phyloP scores from a whole-genome alignment of 2,329 filamentous ascomycete species.

The Botrytis paeoniae region DNA sequence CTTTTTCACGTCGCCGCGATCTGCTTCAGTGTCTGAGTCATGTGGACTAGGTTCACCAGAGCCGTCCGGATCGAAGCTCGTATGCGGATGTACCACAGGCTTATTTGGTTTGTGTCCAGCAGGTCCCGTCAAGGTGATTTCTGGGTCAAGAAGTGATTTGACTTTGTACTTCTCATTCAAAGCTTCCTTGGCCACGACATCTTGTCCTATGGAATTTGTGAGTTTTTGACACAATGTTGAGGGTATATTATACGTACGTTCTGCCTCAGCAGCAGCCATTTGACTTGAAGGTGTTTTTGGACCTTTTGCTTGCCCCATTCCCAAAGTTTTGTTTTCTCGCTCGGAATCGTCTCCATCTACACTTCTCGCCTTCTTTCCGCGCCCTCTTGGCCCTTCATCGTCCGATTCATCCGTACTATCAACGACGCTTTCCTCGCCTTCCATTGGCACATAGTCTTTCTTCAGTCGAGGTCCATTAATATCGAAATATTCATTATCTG shows the following conservation, averaged over 20 bases:
- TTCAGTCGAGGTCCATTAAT: conserved; percentile 29
- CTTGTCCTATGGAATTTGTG: conserved; percentile 24
- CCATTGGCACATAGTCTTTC: conserved; percentile 33
- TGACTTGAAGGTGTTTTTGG: conserved; percentile 55
- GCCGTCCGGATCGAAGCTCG: conserved; percentile 67
- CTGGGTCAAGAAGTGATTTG: conserved; percentile 50
- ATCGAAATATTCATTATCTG: conserved; percentile 27
- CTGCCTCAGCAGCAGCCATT: conserved; percentile 73
- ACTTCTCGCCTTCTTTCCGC: conserved; percentile 48
- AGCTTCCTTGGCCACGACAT: conserved; percentile 27
- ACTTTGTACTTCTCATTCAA: conserved; percentile 32
- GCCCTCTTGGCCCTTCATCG: conserved; percentile 61
- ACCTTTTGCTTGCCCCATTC: conserved; percentile 40
- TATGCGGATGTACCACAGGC: conserved; percentile 71
- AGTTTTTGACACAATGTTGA: not conserved
- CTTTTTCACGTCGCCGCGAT: conserved; percentile 78
- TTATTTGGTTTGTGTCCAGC: conserved; percentile 55
- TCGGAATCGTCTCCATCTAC: conserved; percentile 33
- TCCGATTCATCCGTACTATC: conserved; percentile 50
- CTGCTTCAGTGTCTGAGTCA: conserved; percentile 83
- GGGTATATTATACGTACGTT: conserved; percentile 55
- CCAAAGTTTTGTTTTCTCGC: conserved; percentile 38
- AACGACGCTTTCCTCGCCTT: conserved; percentile 31
- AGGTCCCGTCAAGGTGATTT: conserved; percentile 62
- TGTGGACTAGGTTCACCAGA: conserved; percentile 56